Conservation (phyloP, 2,329 filamentous ascomycete genomes). For the Lomentospora prolificans region DNA sequence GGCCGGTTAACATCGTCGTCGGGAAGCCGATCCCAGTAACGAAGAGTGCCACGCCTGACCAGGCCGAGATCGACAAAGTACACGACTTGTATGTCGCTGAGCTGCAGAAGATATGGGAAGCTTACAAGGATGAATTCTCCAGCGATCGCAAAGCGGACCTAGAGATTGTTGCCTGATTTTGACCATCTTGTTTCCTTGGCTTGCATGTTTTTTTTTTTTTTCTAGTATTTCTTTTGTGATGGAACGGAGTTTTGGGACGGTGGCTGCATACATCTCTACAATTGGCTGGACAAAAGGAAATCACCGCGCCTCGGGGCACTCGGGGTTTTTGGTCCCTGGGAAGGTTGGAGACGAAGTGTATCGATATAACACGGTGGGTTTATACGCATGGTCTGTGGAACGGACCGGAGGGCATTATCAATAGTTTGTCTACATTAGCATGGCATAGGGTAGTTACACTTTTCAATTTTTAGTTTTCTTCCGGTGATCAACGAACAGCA, state of each 20-base stretch:
- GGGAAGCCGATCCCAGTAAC: slow-evolving; percentile 69
- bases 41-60: slow-evolving; percentile 53
- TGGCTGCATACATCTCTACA: slow-evolving; percentile 1
- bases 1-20: slow-evolving; percentile 80
- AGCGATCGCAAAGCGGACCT: slow-evolving; percentile 53
- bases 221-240: not conserved
- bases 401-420: no score
- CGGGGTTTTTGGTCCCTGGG: not conserved
- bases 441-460: no score
- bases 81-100: slow-evolving; percentile 72
- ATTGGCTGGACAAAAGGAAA: not conserved
- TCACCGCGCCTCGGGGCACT: not conserved
- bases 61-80: slow-evolving; percentile 68
- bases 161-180: slow-evolving; percentile 48
- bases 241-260: not conserved
- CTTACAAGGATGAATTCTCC: slow-evolving; percentile 69
- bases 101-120: slow-evolving; percentile 62
- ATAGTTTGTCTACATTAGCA: no score
- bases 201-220: not conserved
- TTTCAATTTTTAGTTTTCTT: no score
- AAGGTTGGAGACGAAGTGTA: not conserved
- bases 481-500: no score
- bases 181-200: not conserved
- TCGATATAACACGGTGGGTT: not conserved
- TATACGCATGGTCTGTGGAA: no score